phyloP scores from a whole-genome alignment of 192 early-diverging fungal species.

The Coemansia sp. region DNA sequence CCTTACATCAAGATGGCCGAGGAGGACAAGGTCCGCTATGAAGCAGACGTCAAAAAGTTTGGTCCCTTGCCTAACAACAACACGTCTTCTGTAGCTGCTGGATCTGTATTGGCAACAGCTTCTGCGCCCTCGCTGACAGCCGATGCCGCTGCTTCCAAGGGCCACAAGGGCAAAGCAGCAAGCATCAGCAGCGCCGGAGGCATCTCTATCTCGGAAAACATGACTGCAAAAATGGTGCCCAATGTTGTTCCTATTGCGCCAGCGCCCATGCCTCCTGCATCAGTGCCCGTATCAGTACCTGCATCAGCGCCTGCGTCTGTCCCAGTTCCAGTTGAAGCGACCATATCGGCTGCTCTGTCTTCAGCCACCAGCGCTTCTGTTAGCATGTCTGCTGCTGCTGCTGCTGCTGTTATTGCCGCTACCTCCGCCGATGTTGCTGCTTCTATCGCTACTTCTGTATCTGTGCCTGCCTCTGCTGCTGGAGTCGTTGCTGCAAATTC shows the following conservation, averaged over 20 bases:
- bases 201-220: not conserved
- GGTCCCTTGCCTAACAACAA: slow-evolving; percentile 26
- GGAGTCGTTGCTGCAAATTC: not conserved
- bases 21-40: slow-evolving; percentile 50
- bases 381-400: not conserved
- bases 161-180: not conserved
- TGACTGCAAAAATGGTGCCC: not conserved
- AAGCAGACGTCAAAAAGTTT: slow-evolving; percentile 45
- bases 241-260: slow-evolving; percentile 11
- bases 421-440: not conserved
- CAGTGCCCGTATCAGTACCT: not conserved
- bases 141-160: not conserved
- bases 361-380: not conserved
- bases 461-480: slow-evolving; percentile 3
- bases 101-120: too few species aligned
- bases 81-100: not conserved
- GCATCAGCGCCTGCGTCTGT: slow-evolving; percentile 3
- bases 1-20: slow-evolving; percentile 50
- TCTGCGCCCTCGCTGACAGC: too few species aligned
- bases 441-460: not conserved
- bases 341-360: not conserved
- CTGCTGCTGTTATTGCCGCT: not conserved
- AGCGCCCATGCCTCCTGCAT: not conserved
- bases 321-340: not conserved
- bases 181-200: not conserved